Conservation (phyloP, 768 basidiomycete genomes). For the Floccularia luteovirens region DNA sequence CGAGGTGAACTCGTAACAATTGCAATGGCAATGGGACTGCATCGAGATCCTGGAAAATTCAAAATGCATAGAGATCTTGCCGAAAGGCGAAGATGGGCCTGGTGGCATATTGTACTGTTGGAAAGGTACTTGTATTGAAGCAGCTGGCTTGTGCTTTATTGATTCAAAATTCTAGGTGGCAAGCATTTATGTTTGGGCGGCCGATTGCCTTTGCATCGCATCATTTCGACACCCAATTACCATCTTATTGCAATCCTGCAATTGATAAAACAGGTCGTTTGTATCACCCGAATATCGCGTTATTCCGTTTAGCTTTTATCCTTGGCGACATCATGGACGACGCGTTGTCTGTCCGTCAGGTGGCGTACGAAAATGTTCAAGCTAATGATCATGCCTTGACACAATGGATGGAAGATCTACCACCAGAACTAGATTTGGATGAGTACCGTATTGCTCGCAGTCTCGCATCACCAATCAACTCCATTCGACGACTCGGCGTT, state of each 20-base stretch:
- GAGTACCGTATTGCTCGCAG: slow-evolving; percentile 69
- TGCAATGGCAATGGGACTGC: slow-evolving; percentile 76
- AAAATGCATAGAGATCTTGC: slow-evolving; percentile 61
- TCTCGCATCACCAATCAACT: slow-evolving; percentile 52
- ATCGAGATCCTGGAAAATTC: slow-evolving; percentile 81
- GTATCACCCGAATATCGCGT: slow-evolving; percentile 67
- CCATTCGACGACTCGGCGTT: slow-evolving; percentile 63
- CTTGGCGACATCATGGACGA: slow-evolving; percentile 84
- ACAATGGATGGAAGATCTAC: slow-evolving; percentile 75
- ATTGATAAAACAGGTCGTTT: slow-evolving; percentile 58
- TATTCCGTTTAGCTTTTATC: slow-evolving; percentile 71
- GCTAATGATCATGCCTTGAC: slow-evolving; percentile 64
- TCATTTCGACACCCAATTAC: slow-evolving; percentile 78
- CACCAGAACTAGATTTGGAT: slow-evolving; percentile 67
- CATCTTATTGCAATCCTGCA: slow-evolving; percentile 57
- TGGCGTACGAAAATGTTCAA: slow-evolving; percentile 66
- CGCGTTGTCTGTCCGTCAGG: slow-evolving; percentile 73
- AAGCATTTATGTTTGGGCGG: slow-evolving; percentile 81
- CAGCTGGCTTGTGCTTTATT: slow-evolving; percentile 5
- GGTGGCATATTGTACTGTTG: slow-evolving; percentile 83
- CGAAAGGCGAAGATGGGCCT: slow-evolving; percentile 80
- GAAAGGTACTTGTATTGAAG: slow-evolving; percentile 47
- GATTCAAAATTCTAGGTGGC: slow-evolving; percentile 49
- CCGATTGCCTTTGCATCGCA: slow-evolving; percentile 70
- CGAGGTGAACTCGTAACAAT: slow-evolving; percentile 69